Evolutionary conservation across 176 grass and related monocot genomes (phyloP).

Genomic region (Poa annua): DNA sequence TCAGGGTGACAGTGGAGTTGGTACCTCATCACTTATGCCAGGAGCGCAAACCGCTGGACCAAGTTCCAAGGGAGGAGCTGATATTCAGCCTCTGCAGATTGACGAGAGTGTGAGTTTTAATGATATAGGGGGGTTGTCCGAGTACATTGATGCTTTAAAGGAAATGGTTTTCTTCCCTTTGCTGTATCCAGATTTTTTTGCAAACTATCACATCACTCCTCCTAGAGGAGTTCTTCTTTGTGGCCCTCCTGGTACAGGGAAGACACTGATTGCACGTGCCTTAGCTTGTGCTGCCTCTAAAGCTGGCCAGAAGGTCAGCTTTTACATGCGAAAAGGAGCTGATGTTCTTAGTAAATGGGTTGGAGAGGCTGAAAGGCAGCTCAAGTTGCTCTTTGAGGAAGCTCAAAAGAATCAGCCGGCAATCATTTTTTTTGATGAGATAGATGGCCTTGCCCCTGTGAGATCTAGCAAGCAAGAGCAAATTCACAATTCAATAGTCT

Average conservation of each 20-base stretch:
- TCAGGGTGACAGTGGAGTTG: constrained; percentile 63
- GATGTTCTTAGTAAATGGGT: constrained; percentile 99
- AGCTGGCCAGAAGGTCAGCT: constrained; percentile 96
- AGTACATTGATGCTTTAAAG: constrained; percentile 96
- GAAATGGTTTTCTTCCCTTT: constrained; percentile 99
- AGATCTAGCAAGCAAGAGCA: constrained; percentile 99
- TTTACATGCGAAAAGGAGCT: constrained; percentile 99
- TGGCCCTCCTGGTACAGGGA: constrained; percentile 97
- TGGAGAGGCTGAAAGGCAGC: constrained; percentile 97
- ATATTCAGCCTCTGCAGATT: constrained; percentile 96
- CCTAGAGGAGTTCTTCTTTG: constrained; percentile 97
- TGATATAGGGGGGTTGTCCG: constrained; percentile 93
- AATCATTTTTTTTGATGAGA: constrained; percentile 99
- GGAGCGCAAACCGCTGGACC: constrained; percentile 96
- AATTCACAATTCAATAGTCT: constrained; percentile 99
- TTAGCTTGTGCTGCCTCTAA: constrained; percentile 95
- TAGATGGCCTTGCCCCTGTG: constrained; percentile 98
- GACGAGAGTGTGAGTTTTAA: constrained; percentile 93
- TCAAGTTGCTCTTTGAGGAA: constrained; percentile 99
- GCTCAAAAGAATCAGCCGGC: constrained; percentile 98
- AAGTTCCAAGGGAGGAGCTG: constrained; percentile 98
- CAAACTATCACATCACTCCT: constrained; percentile 98
- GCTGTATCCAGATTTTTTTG: constrained; percentile 98
- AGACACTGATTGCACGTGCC: constrained; percentile 96
- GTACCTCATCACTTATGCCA: constrained; percentile 57